These are phyloP conservation scores for Melampsora larici-populina DNA, from an alignment of 1,284 basidiomycete genomes.

Conservation along the genomic window DNA sequence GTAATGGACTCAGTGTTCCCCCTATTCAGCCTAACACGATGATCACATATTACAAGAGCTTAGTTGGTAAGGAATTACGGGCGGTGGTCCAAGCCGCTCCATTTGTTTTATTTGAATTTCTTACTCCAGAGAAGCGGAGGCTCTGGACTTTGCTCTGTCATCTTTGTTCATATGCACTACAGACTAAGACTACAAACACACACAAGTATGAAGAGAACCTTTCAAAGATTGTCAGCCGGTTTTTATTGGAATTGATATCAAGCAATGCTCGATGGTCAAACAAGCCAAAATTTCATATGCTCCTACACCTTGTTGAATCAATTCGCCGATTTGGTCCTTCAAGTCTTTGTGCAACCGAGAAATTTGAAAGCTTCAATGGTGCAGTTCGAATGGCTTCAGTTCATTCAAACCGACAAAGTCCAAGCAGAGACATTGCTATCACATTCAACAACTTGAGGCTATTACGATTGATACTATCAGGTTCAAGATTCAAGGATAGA, in stretches of 20 bases:
- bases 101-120: slow-evolving; percentile 53
- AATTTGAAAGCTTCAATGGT: slow-evolving; percentile 22
- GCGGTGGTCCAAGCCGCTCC: too few relatives aligned
- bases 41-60: slow-evolving; percentile 52
- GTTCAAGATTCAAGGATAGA: slow-evolving; percentile 43
- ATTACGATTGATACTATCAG: slow-evolving; percentile 50
- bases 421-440: not conserved
- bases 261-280: slow-evolving; percentile 55
- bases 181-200: too few relatives aligned
- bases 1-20: slow-evolving; percentile 49
- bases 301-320: slow-evolving; percentile 46
- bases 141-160: too few relatives aligned
- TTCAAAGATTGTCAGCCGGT: slow-evolving; percentile 52
- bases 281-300: slow-evolving; percentile 55
- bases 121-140: slow-evolving; percentile 45
- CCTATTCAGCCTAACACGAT: too few relatives aligned
- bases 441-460: slow-evolving; percentile 11
- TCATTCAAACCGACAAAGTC: slow-evolving; percentile 6
- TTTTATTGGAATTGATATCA: slow-evolving; percentile 50
- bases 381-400: not conserved
- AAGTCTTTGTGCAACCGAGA: slow-evolving; percentile 13
- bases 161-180: too few relatives aligned
- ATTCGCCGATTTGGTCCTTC: too few relatives aligned
- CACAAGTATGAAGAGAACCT: too few relatives aligned
- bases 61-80: slow-evolving; percentile 55